These are phyloP conservation scores for Hydrangea macrophylla DNA, from an alignment of 148 eudicot species.

Conservation along the genomic window DNA sequence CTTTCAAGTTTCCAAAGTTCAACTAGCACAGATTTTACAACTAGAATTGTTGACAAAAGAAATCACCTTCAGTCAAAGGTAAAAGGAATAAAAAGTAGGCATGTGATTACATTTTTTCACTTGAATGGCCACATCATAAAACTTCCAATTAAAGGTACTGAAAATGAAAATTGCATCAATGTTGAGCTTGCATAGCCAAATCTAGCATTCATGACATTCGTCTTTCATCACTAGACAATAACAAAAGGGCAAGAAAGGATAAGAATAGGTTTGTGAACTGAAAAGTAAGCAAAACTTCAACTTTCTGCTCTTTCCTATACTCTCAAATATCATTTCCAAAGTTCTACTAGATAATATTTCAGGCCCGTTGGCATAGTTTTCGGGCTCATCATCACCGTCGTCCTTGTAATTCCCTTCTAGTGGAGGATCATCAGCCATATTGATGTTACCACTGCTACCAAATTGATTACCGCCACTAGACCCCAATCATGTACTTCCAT, in stretches of 20 bases:
- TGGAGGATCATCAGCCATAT: slow-evolving; percentile 14
- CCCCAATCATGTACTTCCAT: slow-evolving; percentile 29
- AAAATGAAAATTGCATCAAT: neutral
- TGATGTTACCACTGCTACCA: slow-evolving; percentile 20
- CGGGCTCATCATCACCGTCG: slow-evolving; percentile 29
- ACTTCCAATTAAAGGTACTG: neutral
- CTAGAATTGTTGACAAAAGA: no score
- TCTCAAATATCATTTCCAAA: neutral
- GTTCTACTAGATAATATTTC: neutral
- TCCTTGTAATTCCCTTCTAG: slow-evolving; percentile 34
- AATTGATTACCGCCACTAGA: slow-evolving; percentile 20
- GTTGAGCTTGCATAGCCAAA: slow-evolving; percentile 1
- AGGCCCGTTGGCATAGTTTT: slow-evolving; percentile 35
- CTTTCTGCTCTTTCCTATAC: neutral
- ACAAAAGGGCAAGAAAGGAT: neutral
- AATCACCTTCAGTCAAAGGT: neutral
- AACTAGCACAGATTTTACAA: no score
- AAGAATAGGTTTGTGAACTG: neutral
- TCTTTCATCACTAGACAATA: neutral
- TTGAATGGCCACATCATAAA: neutral
- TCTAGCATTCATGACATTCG: neutral
- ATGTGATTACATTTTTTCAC: neutral
- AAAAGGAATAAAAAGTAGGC: neutral
- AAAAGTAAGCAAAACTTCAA: neutral
- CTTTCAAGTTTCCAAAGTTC: no score